Percentiles rank a stretch among this genome's conserved stretches.
phyloP scores from a whole-genome alignment of 371 early-diverging fungal genomes.

The Funneliformis caledonium region DNA sequence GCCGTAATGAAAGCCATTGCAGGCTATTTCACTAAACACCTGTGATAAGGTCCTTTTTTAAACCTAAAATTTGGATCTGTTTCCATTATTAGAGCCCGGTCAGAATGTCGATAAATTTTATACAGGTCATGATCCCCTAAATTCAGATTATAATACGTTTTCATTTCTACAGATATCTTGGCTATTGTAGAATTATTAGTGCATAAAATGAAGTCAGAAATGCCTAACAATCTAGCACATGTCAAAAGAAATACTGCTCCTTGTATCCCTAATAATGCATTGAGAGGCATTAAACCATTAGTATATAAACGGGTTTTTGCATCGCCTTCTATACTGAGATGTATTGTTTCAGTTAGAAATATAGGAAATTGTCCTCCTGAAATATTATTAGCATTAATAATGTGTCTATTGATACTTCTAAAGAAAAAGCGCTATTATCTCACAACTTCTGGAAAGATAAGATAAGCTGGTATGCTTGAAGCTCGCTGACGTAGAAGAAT shows the following conservation, averaged over 20 bases:
- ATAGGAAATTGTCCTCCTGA: background rate
- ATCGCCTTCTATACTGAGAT: background rate
- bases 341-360: background rate
- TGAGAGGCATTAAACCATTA: background rate
- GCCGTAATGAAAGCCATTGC: slow-evolving; percentile 21
- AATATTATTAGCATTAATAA: background rate
- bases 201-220: slow-evolving; percentile 2
- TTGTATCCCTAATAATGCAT: background rate
- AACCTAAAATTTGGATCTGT: slow-evolving; percentile 2
- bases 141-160: slow-evolving; percentile 15
- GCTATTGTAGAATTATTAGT: slow-evolving; percentile 6
- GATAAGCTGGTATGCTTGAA: slow-evolving; percentile 20
- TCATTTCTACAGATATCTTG: slow-evolving; percentile 18
- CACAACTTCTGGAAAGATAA: slow-evolving; percentile 3
- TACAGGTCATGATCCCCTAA: slow-evolving; percentile 1
- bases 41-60: slow-evolving; percentile 22
- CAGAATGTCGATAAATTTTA: slow-evolving; percentile 15
- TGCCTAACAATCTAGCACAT: background rate
- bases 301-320: slow-evolving; percentile 1
- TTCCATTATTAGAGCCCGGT: slow-evolving; percentile 12
- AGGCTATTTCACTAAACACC: slow-evolving; percentile 23
- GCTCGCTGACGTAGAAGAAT: background rate
- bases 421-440: background rate
- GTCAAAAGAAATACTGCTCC: background rate
- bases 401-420: background rate